Base-by-base conservation (phyloP, 306 rosid genomes). In the Castanea sativa region DNA sequence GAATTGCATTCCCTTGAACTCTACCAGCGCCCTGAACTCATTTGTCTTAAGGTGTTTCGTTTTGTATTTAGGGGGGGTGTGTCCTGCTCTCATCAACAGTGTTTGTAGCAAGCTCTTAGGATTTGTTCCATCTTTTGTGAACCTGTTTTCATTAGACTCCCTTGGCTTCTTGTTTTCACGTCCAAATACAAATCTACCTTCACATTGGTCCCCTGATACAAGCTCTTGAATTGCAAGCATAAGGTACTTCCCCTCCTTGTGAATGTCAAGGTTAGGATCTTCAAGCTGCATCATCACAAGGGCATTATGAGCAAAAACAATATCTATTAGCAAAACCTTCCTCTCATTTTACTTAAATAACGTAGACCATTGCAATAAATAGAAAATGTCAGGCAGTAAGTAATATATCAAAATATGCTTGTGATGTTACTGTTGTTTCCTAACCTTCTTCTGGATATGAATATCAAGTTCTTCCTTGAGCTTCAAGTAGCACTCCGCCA, bases 1-100 rank as follows among this genome's bases (percentile, higher is more conserved):
- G 76, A 95, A 95, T 73, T 95, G 98, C 99, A 95, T 95, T 63
- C 99, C 97, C 87, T 92, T 92, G 75, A 92, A 95, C 89, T 95
- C 99, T 19, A 95, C 97, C 82, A 95, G 80, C 7, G 97, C 99
- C 83, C 99, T 90, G 71, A 92, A 95, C 83, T 95, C 99, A 69
- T 95, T 92, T 53, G 97, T 91, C 88, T 95, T 92, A 51, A 95
- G 94, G 89, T 95, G 98, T 82, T 91, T 95, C 45, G 98, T 88
- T 86, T 90, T 95, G 91, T 95, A 95, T 73, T 89, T 91, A n/a
- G 99, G 98, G 21, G 99, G 94, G 19, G 92, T 84, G 83, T 95
- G 99, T 41, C 99, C 98, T 63, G 99, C 99, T 71, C 97, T 83
- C 99, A 92, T 95, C 89, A 95, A 58, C 68, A 91, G 86, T 68